phyloP scores from a whole-genome alignment of 148 eudicot species.

The Arbutus unedo region DNA sequence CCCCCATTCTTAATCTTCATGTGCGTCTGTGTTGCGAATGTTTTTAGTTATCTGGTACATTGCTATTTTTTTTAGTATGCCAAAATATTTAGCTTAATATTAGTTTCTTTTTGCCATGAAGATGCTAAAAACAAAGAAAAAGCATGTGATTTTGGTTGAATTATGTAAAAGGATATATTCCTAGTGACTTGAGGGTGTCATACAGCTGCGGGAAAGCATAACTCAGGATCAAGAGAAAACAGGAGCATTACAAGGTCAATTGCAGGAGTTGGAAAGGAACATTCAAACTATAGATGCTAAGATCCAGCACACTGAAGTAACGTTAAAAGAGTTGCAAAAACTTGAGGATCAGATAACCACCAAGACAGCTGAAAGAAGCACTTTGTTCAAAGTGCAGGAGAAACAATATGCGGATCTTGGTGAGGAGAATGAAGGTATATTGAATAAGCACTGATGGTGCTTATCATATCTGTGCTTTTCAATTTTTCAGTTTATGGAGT shows the following conservation, averaged over 20 bases:
- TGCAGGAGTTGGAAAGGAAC: conserved; percentile 59
- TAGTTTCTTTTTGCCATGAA: background rate
- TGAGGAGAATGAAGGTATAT: conserved; percentile 75
- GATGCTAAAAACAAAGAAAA: background rate
- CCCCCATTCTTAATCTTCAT: background rate
- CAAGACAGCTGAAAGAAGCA: conserved; percentile 61
- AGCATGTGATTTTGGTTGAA: background rate
- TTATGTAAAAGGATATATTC: background rate
- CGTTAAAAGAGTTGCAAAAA: conserved; percentile 54
- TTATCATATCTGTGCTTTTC: background rate
- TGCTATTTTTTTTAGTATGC: background rate
- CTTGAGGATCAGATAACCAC: conserved; percentile 58
- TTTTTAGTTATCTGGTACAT: background rate
- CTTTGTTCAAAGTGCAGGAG: conserved; percentile 49
- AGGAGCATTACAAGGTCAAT: conserved; percentile 56
- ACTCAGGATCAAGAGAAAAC: conserved; percentile 83
- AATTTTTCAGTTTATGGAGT: background rate
- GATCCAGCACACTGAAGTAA: conserved; percentile 60
- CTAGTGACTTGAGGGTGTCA: conserved; percentile 12
- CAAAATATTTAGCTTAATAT: background rate
- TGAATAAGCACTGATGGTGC: conserved; percentile 1
- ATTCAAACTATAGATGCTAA: conserved; percentile 58
- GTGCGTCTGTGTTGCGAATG: background rate
- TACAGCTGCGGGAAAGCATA: conserved; percentile 86
- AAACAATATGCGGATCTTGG: conserved; percentile 51